Conservation (phyloP, 352 stramenopile genomes). For the Albugo laibachii region DNA sequence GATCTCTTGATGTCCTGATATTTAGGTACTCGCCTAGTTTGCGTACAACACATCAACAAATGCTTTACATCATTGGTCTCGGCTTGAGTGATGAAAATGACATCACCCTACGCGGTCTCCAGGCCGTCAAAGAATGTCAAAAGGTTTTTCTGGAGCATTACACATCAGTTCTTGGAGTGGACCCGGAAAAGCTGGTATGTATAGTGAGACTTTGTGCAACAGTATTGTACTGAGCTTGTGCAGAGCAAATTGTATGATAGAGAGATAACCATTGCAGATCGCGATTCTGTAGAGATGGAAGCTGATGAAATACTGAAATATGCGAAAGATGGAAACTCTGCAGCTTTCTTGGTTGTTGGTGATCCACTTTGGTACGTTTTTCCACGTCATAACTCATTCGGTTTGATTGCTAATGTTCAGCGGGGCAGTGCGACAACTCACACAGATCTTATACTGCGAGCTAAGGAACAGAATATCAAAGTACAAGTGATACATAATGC, state of each 20-base stretch:
- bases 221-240: slow-evolving; percentile 3
- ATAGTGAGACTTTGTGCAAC: slow-evolving; percentile 1
- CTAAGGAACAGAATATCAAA: slow-evolving; percentile 79
- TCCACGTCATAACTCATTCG: neutral
- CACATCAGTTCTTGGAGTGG: slow-evolving; percentile 90
- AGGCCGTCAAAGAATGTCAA: slow-evolving; percentile 87
- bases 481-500: slow-evolving; percentile 98
- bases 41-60: neutral
- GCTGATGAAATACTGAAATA: slow-evolving; percentile 90
- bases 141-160: slow-evolving; percentile 97
- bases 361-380: slow-evolving; percentile 86
- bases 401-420: neutral
- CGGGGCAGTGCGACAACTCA: slow-evolving; percentile 89
- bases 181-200: slow-evolving; percentile 58
- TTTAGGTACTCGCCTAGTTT: too few relatives aligned
- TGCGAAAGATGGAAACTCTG: slow-evolving; percentile 72
- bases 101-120: slow-evolving; percentile 92
- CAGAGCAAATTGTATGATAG: slow-evolving; percentile 90
- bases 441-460: slow-evolving; percentile 94
- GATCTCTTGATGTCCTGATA: too few relatives aligned
- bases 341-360: slow-evolving; percentile 96
- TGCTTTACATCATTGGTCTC: slow-evolving; percentile 95
- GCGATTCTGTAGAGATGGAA: slow-evolving; percentile 91
- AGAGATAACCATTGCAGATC: slow-evolving; percentile 76
- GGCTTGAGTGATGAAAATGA: slow-evolving; percentile 97